Base-by-base conservation (phyloP, 1,284 basidiomycete genomes). In the Pyrrhoderma lamaoense region DNA sequence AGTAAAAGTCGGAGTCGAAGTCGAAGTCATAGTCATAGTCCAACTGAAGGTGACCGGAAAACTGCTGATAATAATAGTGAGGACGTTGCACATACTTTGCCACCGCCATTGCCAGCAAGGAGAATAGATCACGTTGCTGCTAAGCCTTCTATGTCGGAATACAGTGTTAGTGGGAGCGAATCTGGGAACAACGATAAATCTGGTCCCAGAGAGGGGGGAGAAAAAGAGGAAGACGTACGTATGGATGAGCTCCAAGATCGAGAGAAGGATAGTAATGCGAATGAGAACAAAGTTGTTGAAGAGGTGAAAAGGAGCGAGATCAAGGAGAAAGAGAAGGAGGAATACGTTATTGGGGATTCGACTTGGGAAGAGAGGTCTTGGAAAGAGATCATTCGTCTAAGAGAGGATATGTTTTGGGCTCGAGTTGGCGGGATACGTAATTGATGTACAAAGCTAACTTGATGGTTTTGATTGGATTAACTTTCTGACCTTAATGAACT, bases 321-420 rank as follows among this genome's bases (percentile, higher is more conserved):
- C 14, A 18, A 3, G 22, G 45, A 61, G 45, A 51, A 40, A 39
- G 51, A 56, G 23, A 57, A 63, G 50, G 55, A 58, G 56, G 58
- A 63, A 38, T 56, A 60, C 23, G 81, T 75, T 49, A 72, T 82
- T 18, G 76, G 80, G 14, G 79, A 84, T 38, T 70, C 78, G 19
- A 85, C 80, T 2, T 95, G 92, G 93, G 93, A 95, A 67, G 89
- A 90, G 62, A 77, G 85, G 54, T 85, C 88, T 38, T 96, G 92
- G 91, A 85, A 81, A 60, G 85, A 91, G 68, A 67, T 96, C 13
- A 74, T 87, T 7, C 76, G 76, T 51, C 65, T 96, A 58, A 84
- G 85, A 60, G 91, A 95, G 68, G 85, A 86, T 48, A 92, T 95
- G 86, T 93, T 89, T 68, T 91, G 82, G 80, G 85, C 91, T 34